These are phyloP conservation scores for Guyanaporus albipodus DNA, from an alignment of 768 basidiomycete genomes.

Conservation along the genomic window DNA sequence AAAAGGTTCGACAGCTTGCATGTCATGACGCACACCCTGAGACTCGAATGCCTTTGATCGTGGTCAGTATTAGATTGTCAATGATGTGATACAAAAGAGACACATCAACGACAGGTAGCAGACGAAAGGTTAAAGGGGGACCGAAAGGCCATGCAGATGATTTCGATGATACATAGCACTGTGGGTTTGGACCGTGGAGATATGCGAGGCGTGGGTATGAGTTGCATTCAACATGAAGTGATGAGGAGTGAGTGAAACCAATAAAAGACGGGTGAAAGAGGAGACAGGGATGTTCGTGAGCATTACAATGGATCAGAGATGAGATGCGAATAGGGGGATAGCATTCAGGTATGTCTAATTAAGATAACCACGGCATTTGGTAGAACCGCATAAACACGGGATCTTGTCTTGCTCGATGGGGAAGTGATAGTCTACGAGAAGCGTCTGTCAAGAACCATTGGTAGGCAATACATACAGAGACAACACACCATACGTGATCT, in stretches of 20 bases:
- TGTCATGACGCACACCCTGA: too few species aligned
- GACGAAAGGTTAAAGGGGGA: not conserved
- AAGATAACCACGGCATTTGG: slow-evolving; percentile 91
- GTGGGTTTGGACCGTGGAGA: slow-evolving; percentile 20
- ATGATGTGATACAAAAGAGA: too few species aligned
- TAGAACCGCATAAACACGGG: slow-evolving; percentile 85
- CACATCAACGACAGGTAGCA: too few species aligned
- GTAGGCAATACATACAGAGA: not conserved
- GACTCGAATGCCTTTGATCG: too few species aligned
- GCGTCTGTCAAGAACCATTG: not conserved
- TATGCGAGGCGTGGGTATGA: slow-evolving; percentile 21
- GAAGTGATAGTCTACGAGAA: slow-evolving; percentile 87
- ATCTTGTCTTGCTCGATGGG: slow-evolving; percentile 99
- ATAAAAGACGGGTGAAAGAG: not conserved
- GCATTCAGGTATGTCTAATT: slow-evolving; percentile 55
- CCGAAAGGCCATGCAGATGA: slow-evolving; percentile 21
- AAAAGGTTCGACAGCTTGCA: too few species aligned
- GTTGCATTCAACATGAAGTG: slow-evolving; percentile 10
- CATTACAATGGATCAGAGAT: not conserved
- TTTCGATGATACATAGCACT: slow-evolving; percentile 30
- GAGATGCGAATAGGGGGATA: not conserved
- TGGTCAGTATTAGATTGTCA: too few species aligned
- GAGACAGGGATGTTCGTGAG: not conserved
- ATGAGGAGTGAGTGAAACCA: slow-evolving; percentile 6
- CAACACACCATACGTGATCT: slow-evolving; percentile 91